These are phyloP conservation scores for Polygonum maritimum DNA, from an alignment of 148 eudicot genomes.

Conservation along the genomic window DNA sequence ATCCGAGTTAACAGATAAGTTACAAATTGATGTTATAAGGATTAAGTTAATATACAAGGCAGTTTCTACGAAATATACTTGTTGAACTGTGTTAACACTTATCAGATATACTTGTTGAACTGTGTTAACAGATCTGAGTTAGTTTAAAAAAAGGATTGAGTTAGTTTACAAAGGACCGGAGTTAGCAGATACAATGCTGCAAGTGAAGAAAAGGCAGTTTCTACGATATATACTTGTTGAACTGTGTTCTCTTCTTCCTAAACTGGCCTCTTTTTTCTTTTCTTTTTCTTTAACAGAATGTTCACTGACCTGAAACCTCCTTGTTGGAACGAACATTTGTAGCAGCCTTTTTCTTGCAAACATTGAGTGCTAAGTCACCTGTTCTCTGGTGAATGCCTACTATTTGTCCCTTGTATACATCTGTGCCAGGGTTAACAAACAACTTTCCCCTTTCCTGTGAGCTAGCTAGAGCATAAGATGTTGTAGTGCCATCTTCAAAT, in stretches of 20 bases:
- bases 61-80: background rate
- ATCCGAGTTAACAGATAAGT: background rate
- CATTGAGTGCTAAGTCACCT: constrained; percentile 78
- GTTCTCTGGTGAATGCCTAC: constrained; percentile 95
- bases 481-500: constrained; percentile 76
- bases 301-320: constrained; percentile 57
- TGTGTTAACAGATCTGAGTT: too few species aligned
- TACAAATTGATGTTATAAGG: background rate
- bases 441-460: constrained; percentile 93
- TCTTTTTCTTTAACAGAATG: background rate
- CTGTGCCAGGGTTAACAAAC: constrained; percentile 73
- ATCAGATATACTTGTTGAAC: too few species aligned
- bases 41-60: background rate
- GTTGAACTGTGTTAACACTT: background rate
- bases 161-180: too few species aligned
- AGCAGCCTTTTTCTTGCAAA: constrained; percentile 97
- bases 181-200: background rate
- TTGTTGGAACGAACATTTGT: constrained; percentile 95
- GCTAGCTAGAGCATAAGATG: constrained; percentile 84
- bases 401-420: constrained; percentile 92
- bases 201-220: background rate
- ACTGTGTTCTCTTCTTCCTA: background rate
- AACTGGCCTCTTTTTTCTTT: background rate
- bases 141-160: too few species aligned
- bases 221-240: background rate